Conservation (phyloP, 2,329 filamentous ascomycete species). For the Septoria linicola region DNA sequence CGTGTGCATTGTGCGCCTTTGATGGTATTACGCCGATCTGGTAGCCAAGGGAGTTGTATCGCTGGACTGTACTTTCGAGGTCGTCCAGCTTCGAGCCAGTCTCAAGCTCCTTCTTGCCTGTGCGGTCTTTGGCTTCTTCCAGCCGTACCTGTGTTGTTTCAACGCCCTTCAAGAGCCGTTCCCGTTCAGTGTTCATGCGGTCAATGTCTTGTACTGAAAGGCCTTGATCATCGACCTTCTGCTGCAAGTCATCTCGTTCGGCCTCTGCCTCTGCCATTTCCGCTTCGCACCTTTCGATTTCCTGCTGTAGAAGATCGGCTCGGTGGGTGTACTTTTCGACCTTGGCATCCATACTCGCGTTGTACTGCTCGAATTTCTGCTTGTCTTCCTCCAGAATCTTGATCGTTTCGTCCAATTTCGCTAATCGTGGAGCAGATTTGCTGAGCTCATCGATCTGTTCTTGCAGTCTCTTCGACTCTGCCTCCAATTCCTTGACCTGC, state of each 20-base stretch:
- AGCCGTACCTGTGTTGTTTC: conserved; percentile 72
- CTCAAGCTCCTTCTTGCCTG: conserved; percentile 83
- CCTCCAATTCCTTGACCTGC: conserved; percentile 81
- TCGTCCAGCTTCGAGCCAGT: conserved; percentile 84
- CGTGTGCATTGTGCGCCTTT: conserved; percentile 81
- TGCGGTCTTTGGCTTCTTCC: conserved; percentile 80
- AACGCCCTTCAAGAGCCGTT: conserved; percentile 85
- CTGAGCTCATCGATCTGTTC: conserved; percentile 88
- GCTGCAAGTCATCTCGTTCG: conserved; percentile 76
- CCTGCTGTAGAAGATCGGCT: conserved; percentile 78
- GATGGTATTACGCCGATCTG: conserved; percentile 87
- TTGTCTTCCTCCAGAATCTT: conserved; percentile 93
- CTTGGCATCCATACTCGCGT: conserved; percentile 76
- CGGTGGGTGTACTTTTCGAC: conserved; percentile 85
- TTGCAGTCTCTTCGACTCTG: conserved; percentile 74
- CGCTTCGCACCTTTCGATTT: conserved; percentile 72
- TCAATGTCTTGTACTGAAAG: conserved; percentile 98
- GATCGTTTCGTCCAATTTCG: conserved; percentile 82
- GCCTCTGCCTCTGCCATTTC: conserved; percentile 79
- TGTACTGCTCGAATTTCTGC: conserved; percentile 93
- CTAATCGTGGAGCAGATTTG: conserved; percentile 79
- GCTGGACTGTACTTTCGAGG: conserved; percentile 83
- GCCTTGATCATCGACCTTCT: conserved; percentile 84
- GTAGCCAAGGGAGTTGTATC: conserved; percentile 92
- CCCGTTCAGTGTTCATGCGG: conserved; percentile 94